Evolutionary conservation across 805 yeast species (phyloP).

Genomic region (Kluyveromyces siamensis): DNA sequence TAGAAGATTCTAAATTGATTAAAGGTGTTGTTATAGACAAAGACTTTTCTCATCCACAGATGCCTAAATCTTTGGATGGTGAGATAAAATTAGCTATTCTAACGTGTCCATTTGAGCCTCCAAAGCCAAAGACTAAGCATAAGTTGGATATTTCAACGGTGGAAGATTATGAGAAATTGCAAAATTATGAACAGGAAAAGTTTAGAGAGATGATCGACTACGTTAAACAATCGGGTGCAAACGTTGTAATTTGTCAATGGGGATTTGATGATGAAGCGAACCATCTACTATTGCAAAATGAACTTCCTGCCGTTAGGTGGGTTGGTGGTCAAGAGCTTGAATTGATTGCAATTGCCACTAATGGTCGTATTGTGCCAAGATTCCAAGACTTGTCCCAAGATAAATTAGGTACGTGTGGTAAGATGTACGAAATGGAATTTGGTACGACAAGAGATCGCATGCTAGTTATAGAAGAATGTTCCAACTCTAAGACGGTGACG

Average conservation of each 20-base stretch:
- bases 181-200: slow-evolving; percentile 84
- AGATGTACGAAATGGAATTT: slow-evolving; percentile 77
- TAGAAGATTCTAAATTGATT: slow-evolving; percentile 76
- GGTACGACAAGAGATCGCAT: slow-evolving; percentile 96
- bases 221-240: slow-evolving; percentile 88
- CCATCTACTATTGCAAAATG: slow-evolving; percentile 78
- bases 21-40: slow-evolving; percentile 91
- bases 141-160: slow-evolving; percentile 89
- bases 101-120: slow-evolving; percentile 99
- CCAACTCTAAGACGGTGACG: slow-evolving; percentile 82
- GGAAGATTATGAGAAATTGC: slow-evolving; percentile 86
- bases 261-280: slow-evolving; percentile 99
- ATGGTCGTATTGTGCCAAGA: slow-evolving; percentile 94
- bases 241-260: slow-evolving; percentile 97
- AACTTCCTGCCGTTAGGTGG: slow-evolving; percentile 96
- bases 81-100: slow-evolving; percentile 88
- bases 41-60: slow-evolving; percentile 97
- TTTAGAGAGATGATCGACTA: slow-evolving; percentile 82
- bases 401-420: slow-evolving; percentile 84
- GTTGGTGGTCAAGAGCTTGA: slow-evolving; percentile 97
- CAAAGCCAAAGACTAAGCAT: slow-evolving; percentile 98
- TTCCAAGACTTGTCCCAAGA: slow-evolving; percentile 80
- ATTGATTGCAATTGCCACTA: slow-evolving; percentile 92
- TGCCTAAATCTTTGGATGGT: slow-evolving; percentile 65
- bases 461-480: slow-evolving; percentile 87